Conservation (phyloP, 139 green algal genomes). For the Ettlia oleoabundans region DNA sequence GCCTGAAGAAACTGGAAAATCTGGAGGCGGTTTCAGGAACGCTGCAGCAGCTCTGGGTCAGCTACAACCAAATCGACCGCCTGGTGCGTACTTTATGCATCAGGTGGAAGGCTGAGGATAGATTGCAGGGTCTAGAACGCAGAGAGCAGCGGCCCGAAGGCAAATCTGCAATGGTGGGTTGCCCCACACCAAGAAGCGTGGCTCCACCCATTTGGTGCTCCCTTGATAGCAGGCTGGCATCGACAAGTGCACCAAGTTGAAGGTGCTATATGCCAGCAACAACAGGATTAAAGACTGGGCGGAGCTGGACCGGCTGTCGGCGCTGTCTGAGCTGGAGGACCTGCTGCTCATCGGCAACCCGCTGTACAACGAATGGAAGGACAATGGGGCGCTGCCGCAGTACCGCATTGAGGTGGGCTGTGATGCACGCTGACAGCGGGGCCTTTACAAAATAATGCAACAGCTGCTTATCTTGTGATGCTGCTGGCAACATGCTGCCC, state of each 20-base stretch:
- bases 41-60: slow-evolving; percentile 94
- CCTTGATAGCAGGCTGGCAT: slow-evolving; percentile 80
- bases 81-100: too few species aligned
- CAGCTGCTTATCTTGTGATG: background rate
- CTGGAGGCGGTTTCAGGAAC: slow-evolving; percentile 88
- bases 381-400: slow-evolving; percentile 63
- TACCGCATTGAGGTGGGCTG: slow-evolving; percentile 77
- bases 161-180: too few species aligned
- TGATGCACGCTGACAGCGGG: background rate
- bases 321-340: slow-evolving; percentile 77
- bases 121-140: too few species aligned
- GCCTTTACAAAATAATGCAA: background rate
- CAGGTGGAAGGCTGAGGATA: too few species aligned
- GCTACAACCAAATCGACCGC: slow-evolving; percentile 91
- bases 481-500: too few species aligned
- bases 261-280: slow-evolving; percentile 89
- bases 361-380: slow-evolving; percentile 79
- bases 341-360: slow-evolving; percentile 92
- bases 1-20: slow-evolving; percentile 96
- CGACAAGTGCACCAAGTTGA: slow-evolving; percentile 84
- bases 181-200: too few species aligned
- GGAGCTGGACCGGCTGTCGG: slow-evolving; percentile 79
- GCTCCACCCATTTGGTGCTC: too few species aligned
- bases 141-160: too few species aligned
- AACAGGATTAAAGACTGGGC: slow-evolving; percentile 86